Evolutionary conservation across 441 rosid species (phyloP).

Genomic region (Erodium trifolium): DNA sequence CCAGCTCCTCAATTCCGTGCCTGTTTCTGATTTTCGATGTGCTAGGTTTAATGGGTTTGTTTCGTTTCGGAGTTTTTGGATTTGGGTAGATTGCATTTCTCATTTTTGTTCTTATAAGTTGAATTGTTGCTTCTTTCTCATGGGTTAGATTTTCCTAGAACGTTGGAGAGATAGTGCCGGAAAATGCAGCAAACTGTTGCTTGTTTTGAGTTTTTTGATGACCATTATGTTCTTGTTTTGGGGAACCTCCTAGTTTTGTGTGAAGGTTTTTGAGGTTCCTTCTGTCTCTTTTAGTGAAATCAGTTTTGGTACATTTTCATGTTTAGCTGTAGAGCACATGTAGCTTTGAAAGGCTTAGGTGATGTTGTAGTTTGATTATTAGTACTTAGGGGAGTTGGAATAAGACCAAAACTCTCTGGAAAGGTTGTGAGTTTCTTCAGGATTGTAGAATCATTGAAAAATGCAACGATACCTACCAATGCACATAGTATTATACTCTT

Average conservation of each 20-base stretch:
- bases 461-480: background rate
- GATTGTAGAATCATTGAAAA: too few relatives aligned
- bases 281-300: background rate
- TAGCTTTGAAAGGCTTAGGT: background rate
- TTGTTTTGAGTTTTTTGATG: background rate
- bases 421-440: background rate
- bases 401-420: background rate
- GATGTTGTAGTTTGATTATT: background rate
- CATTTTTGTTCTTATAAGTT: background rate
- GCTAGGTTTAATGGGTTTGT: background rate
- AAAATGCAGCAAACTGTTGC: too few relatives aligned
- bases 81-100: background rate
- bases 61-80: background rate
- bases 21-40: background rate
- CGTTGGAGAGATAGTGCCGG: too few relatives aligned
- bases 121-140: background rate
- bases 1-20: background rate
- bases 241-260: background rate
- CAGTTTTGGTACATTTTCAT: background rate
- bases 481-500: background rate
- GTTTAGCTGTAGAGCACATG: background rate
- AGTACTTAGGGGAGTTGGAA: background rate
- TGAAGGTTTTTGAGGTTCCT: background rate
- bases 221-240: too few relatives aligned
- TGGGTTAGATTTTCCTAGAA: too few relatives aligned